A percentile compares a stretch with the other conserved stretches of the same genome.
Conservation (phyloP, 2,329 filamentous ascomycete genomes). For the Botryotinia convoluta region DNA sequence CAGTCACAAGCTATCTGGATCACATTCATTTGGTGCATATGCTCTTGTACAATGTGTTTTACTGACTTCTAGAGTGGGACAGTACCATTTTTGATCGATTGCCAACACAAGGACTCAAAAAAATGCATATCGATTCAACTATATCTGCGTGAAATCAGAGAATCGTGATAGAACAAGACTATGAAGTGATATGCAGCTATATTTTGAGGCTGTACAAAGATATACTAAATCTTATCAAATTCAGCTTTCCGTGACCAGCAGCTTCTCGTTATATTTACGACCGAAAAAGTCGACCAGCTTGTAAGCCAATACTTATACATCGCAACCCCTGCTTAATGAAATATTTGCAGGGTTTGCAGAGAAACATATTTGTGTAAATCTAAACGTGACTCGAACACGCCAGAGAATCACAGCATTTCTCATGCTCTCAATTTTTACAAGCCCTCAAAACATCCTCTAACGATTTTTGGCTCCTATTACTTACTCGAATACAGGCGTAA, state of each 20-base stretch:
- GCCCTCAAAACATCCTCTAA: accelerated
- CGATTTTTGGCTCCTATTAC: not conserved
- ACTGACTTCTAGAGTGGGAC: not conserved
- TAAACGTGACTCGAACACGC: not conserved
- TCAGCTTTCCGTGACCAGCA: not conserved
- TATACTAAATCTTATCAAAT: not conserved
- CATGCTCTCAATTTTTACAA: no score
- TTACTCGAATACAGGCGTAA: not conserved
- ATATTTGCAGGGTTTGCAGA: no score
- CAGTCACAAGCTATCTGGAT: not conserved
- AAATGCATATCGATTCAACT: not conserved
- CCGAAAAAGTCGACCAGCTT: not conserved
- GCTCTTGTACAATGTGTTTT: not conserved
- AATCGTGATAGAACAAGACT: not conserved
- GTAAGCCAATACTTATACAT: no score
- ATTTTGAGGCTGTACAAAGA: not conserved
- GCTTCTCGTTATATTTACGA: not conserved
- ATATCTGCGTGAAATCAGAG: not conserved
- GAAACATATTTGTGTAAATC: not conserved
- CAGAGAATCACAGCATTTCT: not conserved
- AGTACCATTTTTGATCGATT: not conserved
- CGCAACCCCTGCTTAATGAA: accelerated
- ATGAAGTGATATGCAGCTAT: not conserved
- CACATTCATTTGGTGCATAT: not conserved
- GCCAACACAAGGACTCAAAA: not conserved